Base-by-base conservation (phyloP, 2,329 filamentous ascomycete species). In the Coccinonectria pachysandricola region DNA sequence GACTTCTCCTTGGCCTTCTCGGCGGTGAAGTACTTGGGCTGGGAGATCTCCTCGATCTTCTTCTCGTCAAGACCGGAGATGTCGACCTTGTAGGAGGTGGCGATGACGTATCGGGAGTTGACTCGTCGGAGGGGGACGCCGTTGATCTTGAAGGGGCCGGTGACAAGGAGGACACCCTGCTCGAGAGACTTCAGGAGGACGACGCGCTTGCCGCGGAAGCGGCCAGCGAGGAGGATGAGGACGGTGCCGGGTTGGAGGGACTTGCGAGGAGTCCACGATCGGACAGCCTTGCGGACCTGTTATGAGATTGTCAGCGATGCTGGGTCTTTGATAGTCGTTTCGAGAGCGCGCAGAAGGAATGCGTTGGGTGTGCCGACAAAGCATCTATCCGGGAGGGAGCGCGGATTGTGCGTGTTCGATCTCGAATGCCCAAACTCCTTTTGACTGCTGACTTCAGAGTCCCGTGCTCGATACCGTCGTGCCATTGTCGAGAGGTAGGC, bases 101-200 rank as follows among this genome's bases (percentile, higher is more conserved):
- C 84, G 61, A 92, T 92, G 59, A 92, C 84, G 68, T 91, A 92
- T 66, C 83, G 79, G 60, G 84, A 72, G 71, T 92, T 92, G 61
- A 92, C 83, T 63, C 83, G 78, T 68, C 91, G 81, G 57, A 98
- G 80, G 51, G 91, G 91, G 47, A 98, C 91, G 65, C 91, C 91
- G 73, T 98, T 98, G 71, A 98, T 81, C 81, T 96, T 98, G 83
- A 96, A 98, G 61, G 91, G 91, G 55, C 91, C 91, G 60, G 91
- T 98, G 56, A 98, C 86, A 62, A 98, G 85, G 64, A 98, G 86
- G 48, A 95, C 85, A 70, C 91, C 91, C 72, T 95, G 85, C 59
- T 84, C 74, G 58, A 98, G 87, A 66, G 80, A 76, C 79, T 96
- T 96, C 64, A 98, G 82, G 68, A 96, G 86, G 57, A 98, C 75